Conservation (phyloP, 306 rosid genomes). For the Trifolium pratense region DNA sequence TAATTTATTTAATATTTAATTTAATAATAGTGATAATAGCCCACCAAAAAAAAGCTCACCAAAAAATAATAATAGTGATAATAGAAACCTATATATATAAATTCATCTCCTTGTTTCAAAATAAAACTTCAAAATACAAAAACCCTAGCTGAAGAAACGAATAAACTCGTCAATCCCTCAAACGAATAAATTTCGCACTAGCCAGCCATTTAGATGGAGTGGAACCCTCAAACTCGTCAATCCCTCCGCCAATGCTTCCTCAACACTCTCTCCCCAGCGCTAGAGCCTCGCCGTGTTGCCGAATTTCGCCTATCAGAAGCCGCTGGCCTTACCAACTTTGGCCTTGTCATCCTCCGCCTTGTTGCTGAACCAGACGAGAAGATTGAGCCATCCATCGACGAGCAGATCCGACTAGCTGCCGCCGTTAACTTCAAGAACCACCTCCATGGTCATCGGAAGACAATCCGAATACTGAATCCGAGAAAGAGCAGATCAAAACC, state of each 20-base stretch:
- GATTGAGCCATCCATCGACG: conserved; percentile 71
- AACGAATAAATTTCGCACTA: too few relatives aligned
- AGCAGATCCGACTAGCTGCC: conserved; percentile 85
- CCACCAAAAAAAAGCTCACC: too few relatives aligned
- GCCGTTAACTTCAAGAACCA: conserved; percentile 90
- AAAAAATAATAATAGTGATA: too few relatives aligned
- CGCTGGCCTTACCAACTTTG: too few relatives aligned
- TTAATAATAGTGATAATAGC: too few relatives aligned
- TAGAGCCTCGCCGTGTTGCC: conserved; percentile 86
- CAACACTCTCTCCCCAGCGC: conserved; percentile 78
- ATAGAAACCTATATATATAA: too few relatives aligned
- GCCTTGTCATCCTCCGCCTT: conserved; percentile 87
- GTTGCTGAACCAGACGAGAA: conserved; percentile 84
- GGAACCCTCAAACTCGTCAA: conserved; percentile 83
- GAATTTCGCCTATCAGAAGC: too few relatives aligned
- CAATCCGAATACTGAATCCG: conserved; percentile 51
- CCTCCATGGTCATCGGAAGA: conserved; percentile 74
- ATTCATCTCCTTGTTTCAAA: too few relatives aligned
- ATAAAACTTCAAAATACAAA: too few relatives aligned
- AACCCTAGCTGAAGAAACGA: conserved; percentile 33
- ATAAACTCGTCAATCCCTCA: too few relatives aligned
- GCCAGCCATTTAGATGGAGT: conserved; percentile 56
- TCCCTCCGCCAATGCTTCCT: conserved; percentile 81
- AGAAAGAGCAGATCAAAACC: conserved; percentile 86
- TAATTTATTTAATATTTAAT: too few relatives aligned